Base-by-base conservation (phyloP, 257 asterid genomes). In the Solanum chmielewskii region DNA sequence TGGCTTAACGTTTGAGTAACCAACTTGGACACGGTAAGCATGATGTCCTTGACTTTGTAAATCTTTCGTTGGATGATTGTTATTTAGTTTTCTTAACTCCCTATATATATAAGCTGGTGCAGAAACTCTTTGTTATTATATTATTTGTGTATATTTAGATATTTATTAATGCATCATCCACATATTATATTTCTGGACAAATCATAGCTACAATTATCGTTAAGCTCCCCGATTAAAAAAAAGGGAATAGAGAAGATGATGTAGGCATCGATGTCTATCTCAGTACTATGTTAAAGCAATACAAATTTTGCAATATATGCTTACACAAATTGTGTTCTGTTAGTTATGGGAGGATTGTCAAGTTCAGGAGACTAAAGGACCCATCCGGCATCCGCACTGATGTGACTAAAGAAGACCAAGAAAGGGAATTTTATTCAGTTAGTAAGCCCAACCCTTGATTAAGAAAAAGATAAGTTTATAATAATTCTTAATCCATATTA, bases 311-410 rank as follows among this genome's bases (percentile, higher is more conserved):
- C 25, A 25, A 27, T 9, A 78, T 7, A 27, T 78, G 27, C 6
- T 78, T 78, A 45, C 41, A 89, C 91, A 86, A 88, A 56, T 56
- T 86, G 83, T 86, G 76, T 88, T 88, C 71, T 49, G 15, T 80
- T 87, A 68, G 86, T 83, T 64, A 89, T 89, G 21, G 66, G 68
- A 56, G 68, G 27, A 60, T 60, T 23, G 6, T 23, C 6, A 9
- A 21, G 14, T 60, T 4, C 29, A 10, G 29, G 69, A 60, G 14
- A 60, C 29, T 1, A 60, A 23, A 60, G 29, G 69, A 3, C 23
- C 29, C 69, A 60, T 23, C 13, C 1, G 5, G 35, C 35, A 33
- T 33, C 69, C 0, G 1, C 69, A 60, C 69, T 4, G 5, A 60
- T 9, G 29, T 23, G 69, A 60, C 29, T 1, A 33, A 33, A 33